phyloP scores from a whole-genome alignment of 2,329 filamentous ascomycete genomes.

The Colletotrichum sp. region DNA sequence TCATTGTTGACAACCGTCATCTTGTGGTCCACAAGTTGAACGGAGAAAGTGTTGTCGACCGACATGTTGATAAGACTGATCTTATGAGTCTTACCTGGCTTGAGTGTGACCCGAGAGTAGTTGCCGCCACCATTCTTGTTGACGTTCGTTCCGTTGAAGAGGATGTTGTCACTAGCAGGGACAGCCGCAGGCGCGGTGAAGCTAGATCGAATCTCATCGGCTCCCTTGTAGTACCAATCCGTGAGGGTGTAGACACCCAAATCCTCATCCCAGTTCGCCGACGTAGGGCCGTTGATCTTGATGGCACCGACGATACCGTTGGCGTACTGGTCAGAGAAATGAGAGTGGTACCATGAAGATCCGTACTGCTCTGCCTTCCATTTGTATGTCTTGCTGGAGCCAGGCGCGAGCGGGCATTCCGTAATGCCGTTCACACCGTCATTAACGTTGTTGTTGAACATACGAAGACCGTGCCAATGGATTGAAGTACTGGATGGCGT shows the following conservation, averaged over 20 bases:
- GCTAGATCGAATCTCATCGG: constrained; percentile 29
- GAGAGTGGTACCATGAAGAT: constrained; percentile 50
- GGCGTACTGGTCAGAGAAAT: constrained; percentile 54
- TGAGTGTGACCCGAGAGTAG: constrained; percentile 54
- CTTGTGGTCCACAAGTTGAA: constrained; percentile 65
- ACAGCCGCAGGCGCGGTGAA: constrained; percentile 22
- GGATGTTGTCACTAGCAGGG: constrained; percentile 38
- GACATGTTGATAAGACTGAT: constrained; percentile 65
- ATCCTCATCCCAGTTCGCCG: constrained; percentile 62
- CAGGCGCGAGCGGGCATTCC: constrained; percentile 45
- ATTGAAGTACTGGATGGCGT: constrained; percentile 38
- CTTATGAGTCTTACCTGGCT: constrained; percentile 58
- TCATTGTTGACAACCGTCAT: constrained; percentile 71
- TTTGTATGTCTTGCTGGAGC: constrained; percentile 36
- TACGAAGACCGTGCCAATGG: constrained; percentile 56
- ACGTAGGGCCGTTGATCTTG: constrained; percentile 52
- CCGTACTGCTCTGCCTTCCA: constrained; percentile 45
- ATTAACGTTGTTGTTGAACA: constrained; percentile 47
- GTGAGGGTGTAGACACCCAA: constrained; percentile 58
- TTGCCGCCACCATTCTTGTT: constrained; percentile 28
- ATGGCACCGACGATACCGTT: constrained; percentile 59
- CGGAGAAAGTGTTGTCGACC: constrained; percentile 54
- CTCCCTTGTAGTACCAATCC: constrained; percentile 55
- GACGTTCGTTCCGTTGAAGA: constrained; percentile 48
- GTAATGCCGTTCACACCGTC: constrained; percentile 52